Percentiles rank a stretch among this genome's conserved stretches.
These are phyloP conservation scores for Triticum timopheevii DNA, from an alignment of 176 grass and related monocot species.

Conservation along the genomic window DNA sequence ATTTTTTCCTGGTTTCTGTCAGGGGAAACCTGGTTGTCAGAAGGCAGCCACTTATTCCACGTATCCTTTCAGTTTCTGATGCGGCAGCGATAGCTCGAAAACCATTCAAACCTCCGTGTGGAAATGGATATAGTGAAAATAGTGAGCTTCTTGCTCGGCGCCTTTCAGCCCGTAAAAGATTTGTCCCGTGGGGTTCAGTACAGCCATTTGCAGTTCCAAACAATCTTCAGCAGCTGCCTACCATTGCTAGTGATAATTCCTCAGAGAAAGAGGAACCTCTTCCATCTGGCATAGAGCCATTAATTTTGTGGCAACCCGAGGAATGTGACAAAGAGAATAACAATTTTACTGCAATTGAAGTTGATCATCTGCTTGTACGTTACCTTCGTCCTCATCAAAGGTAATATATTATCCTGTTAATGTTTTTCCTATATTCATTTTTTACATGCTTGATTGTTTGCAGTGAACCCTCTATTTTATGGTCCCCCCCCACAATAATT, in stretches of 20 bases:
- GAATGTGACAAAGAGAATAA: conserved; percentile 62
- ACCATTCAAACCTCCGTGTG: conserved; percentile 86
- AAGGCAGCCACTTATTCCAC: conserved; percentile 87
- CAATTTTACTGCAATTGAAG: conserved; percentile 53
- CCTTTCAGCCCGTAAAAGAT: conserved; percentile 84
- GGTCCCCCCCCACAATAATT: not conserved
- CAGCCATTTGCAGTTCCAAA: conserved; percentile 52
- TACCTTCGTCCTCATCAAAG: conserved; percentile 95
- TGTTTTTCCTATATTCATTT: not conserved
- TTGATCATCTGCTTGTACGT: conserved; percentile 77
- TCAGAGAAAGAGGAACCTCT: conserved; percentile 61
- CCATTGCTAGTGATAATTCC: conserved; percentile 38
- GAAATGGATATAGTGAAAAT: conserved; percentile 63
- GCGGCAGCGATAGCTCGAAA: conserved; percentile 77
- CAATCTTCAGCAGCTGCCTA: conserved; percentile 46
- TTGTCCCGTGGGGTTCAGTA: conserved; percentile 76
- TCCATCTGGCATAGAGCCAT: conserved; percentile 88
- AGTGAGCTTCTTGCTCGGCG: conserved; percentile 73
- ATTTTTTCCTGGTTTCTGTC: conserved; percentile 35
- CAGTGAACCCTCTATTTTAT: not conserved
- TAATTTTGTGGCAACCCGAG: conserved; percentile 80
- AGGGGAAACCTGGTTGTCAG: conserved; percentile 85
- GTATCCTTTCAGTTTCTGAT: conserved; percentile 91
- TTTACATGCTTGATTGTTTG: conserved; percentile 12
- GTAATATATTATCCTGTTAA: conserved; percentile 39